Percentiles rank a stretch among this genome's conserved stretches.
Evolutionary conservation across 345 rosid genomes (phyloP).

Genomic region (Citrus trifoliata): DNA sequence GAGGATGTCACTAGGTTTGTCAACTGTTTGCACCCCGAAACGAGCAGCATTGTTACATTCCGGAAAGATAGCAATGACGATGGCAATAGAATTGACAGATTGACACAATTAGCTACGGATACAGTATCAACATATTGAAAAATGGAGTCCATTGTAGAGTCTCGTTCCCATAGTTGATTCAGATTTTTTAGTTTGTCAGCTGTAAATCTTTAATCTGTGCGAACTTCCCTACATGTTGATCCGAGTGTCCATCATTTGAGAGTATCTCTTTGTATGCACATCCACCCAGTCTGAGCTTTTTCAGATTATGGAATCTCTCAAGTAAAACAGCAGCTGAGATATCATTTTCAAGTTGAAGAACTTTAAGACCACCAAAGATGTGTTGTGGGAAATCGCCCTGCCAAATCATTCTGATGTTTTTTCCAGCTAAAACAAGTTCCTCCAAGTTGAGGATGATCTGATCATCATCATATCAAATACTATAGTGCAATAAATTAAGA

Average conservation of each 20-base stretch:
- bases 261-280: conserved; percentile 8
- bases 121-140: conserved; percentile 10
- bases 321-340: not conserved
- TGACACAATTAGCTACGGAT: accelerated
- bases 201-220: not conserved
- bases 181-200: not conserved
- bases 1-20: conserved; percentile 1
- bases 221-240: not conserved
- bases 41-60: not conserved
- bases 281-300: not conserved
- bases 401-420: not conserved
- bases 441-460: conserved; percentile 7
- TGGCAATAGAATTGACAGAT: not conserved
- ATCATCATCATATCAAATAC: too few relatives aligned
- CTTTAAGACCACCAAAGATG: not conserved
- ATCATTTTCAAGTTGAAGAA: not conserved
- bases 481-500: too few relatives aligned
- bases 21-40: not conserved
- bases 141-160: not conserved
- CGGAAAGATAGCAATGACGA: not conserved
- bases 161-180: conserved; percentile 6
- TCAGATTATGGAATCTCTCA: conserved; percentile 6
- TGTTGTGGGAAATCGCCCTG: too few relatives aligned
- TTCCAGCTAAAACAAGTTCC: not conserved
- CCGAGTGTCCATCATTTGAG: not conserved